Percentiles rank a stretch among this genome's conserved stretches.
Conservation (phyloP, 2,329 filamentous ascomycete species). For the Aspergillus ustus region DNA sequence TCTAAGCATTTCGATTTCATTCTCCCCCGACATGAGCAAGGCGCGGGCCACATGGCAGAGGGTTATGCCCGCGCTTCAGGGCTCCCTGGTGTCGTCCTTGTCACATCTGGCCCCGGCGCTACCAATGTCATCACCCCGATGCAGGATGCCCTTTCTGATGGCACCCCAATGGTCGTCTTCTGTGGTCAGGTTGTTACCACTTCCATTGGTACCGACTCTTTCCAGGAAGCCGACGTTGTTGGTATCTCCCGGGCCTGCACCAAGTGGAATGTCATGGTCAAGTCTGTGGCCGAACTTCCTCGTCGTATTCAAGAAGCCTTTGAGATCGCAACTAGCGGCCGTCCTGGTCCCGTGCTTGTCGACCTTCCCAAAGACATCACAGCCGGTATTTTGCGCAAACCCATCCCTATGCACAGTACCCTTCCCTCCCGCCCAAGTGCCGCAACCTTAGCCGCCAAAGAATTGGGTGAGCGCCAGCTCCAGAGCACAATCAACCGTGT, state of each 20-base stretch:
- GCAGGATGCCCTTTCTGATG: conserved; percentile 94
- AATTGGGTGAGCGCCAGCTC: conserved; percentile 73
- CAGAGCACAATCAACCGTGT: conserved; percentile 75
- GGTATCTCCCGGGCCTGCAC: conserved; percentile 94
- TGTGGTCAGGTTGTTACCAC: conserved; percentile 88
- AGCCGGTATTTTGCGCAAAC: conserved; percentile 76
- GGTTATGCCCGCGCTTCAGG: conserved; percentile 94
- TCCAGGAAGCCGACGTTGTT: conserved; percentile 94
- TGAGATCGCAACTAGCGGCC: conserved; percentile 92
- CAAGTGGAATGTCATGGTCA: conserved; percentile 99
- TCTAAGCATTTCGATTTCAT: conserved; percentile 96
- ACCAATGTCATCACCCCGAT: conserved; percentile 97
- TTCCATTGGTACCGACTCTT: conserved; percentile 92
- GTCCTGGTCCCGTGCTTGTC: conserved; percentile 91
- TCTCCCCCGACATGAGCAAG: conserved; percentile 94
- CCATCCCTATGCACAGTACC: conserved; percentile 77
- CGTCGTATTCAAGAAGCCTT: conserved; percentile 96
- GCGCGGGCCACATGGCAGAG: conserved; percentile 97
- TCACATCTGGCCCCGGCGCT: conserved; percentile 94
- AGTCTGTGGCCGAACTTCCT: conserved; percentile 90
- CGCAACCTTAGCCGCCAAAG: conserved; percentile 78
- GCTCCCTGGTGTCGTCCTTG: conserved; percentile 91
- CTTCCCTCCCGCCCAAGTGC: conserved; percentile 83
- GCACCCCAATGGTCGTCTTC: conserved; percentile 95
- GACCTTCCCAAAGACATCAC: conserved; percentile 97